Conservation (phyloP, 176 grass and related monocot genomes). For the bread wheat (Triticum aestivum) region DNA sequence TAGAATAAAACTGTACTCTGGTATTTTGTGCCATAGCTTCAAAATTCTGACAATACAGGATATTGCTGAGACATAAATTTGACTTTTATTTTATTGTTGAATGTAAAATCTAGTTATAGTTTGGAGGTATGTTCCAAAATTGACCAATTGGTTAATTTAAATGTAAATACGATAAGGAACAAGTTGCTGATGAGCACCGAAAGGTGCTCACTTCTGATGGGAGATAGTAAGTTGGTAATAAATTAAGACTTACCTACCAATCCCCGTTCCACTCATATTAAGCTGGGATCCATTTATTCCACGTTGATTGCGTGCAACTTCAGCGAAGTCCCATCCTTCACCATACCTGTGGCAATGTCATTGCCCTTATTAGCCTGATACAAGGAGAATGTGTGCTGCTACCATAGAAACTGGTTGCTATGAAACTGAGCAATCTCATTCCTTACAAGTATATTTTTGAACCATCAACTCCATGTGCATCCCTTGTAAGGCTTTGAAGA, state of each 20-base stretch:
- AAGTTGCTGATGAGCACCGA: not conserved
- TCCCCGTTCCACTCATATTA: slow-evolving; percentile 77
- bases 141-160: not conserved
- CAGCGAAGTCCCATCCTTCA: slow-evolving; percentile 97
- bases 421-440: slow-evolving; percentile 22
- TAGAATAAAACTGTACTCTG: not conserved
- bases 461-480: slow-evolving; percentile 83
- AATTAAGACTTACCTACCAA: slow-evolving; percentile 67
- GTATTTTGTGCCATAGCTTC: not conserved
- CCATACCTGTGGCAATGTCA: slow-evolving; percentile 60
- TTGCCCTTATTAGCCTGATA: slow-evolving; percentile 10
- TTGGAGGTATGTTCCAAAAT: not conserved
- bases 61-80: not conserved
- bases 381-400: not conserved
- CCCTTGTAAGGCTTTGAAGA: slow-evolving; percentile 66
- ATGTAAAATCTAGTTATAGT: not conserved
- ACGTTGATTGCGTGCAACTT: slow-evolving; percentile 76
- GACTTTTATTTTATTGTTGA: not conserved
- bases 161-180: not conserved
- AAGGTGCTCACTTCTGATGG: not conserved
- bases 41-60: not conserved
- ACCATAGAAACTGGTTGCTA: slow-evolving; percentile 7
- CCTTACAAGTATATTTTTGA: slow-evolving; percentile 87
- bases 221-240: slow-evolving; percentile 1
- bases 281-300: slow-evolving; percentile 95